A percentile compares a stretch with the other conserved stretches of the same genome.
These are phyloP conservation scores for Lanzia echinophila DNA, from an alignment of 2,329 filamentous ascomycete species.

Conservation along the genomic window DNA sequence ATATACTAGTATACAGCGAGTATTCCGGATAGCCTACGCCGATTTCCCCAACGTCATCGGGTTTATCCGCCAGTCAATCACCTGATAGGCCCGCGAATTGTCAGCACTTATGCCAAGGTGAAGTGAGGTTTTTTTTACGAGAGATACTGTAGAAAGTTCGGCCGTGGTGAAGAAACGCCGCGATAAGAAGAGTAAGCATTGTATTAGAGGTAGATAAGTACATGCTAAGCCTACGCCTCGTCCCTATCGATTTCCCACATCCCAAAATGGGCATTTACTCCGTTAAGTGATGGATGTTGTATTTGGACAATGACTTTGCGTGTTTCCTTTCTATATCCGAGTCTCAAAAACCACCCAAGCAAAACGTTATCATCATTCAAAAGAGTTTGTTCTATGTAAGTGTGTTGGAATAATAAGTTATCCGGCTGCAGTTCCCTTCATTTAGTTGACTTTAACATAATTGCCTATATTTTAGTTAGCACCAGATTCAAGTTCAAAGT, in stretches of 20 bases:
- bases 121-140: no score
- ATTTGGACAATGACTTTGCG: not conserved
- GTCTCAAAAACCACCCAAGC: not conserved
- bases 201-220: constrained; percentile 6
- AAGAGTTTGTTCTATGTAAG: not conserved
- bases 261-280: not conserved
- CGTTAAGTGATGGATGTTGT: not conserved
- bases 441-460: constrained; percentile 40
- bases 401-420: constrained; percentile 1
- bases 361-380: not conserved
- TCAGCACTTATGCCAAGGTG: no score
- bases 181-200: not conserved
- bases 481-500: not conserved
- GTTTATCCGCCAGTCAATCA: no score
- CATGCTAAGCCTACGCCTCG: not conserved
- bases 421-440: not conserved
- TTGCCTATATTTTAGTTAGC: constrained; percentile 36
- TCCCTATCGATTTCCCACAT: not conserved
- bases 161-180: not conserved
- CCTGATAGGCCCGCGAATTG: no score
- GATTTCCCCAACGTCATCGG: no score
- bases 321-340: not conserved
- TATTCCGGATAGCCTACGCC: no score
- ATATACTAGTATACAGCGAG: no score
- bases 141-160: no score